Evolutionary conservation across 306 rosid species (phyloP).

Genomic region (Vigna hirtella): DNA sequence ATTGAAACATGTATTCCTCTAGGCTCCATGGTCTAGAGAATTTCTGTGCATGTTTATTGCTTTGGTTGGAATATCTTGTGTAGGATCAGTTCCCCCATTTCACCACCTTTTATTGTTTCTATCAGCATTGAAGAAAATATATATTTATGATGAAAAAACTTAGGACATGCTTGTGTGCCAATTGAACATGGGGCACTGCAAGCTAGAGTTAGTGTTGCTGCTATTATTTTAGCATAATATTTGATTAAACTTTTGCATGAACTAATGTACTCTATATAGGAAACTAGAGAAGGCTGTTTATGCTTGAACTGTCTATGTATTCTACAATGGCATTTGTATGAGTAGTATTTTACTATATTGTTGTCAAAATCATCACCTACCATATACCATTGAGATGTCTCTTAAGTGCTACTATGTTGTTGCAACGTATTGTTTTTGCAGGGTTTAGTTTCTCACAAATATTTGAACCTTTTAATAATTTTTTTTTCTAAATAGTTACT

Average conservation of each 20-base stretch:
- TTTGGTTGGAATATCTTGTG: constrained; percentile 12
- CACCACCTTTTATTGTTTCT: constrained; percentile 31
- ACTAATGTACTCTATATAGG: constrained; percentile 43
- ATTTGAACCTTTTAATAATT: neutral
- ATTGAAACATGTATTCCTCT: constrained; percentile 32
- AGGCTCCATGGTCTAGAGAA: constrained; percentile 35
- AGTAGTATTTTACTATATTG: neutral
- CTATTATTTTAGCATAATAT: constrained; percentile 43
- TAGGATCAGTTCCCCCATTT: constrained; percentile 20
- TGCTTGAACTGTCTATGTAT: constrained; percentile 27
- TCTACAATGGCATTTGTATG: constrained; percentile 32
- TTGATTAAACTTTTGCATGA: constrained; percentile 47
- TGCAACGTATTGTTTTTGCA: neutral
- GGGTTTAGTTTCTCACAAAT: neutral
- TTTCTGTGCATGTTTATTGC: constrained; percentile 36
- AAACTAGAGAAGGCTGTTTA: constrained; percentile 40
- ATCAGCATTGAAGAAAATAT: constrained; percentile 34
- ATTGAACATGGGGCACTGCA: constrained; percentile 38
- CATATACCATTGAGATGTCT: neutral
- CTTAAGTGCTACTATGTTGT: neutral
- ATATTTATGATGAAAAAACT: constrained; percentile 35
- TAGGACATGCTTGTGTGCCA: constrained; percentile 52
- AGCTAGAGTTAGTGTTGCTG: constrained; percentile 44
- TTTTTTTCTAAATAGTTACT: neutral
- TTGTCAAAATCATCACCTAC: neutral